phyloP scores from a whole-genome alignment of 441 rosid genomes.

The Manihot esculenta region DNA sequence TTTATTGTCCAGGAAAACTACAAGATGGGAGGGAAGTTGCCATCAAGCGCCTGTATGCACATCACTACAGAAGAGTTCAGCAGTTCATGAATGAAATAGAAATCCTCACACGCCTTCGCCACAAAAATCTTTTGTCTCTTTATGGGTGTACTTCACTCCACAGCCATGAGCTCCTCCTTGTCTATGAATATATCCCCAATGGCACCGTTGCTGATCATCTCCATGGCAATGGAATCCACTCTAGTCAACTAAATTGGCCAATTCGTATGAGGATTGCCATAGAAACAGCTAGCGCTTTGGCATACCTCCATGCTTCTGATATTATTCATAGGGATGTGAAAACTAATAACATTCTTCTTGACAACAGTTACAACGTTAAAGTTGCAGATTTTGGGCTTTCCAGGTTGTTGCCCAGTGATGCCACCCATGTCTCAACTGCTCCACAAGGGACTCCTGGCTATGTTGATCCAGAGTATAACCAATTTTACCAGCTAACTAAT shows the following conservation, averaged over 20 bases:
- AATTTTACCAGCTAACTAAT: conserved; percentile 60
- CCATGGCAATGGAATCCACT: conserved; percentile 39
- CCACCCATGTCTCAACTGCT: conserved; percentile 66
- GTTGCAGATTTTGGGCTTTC: conserved; percentile 80
- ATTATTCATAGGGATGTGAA: conserved; percentile 76
- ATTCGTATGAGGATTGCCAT: conserved; percentile 63
- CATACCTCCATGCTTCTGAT: conserved; percentile 67
- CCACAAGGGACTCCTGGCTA: conserved; percentile 87
- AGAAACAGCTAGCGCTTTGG: conserved; percentile 71
- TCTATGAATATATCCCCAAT: conserved; percentile 63
- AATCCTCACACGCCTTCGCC: conserved; percentile 65
- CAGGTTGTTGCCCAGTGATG: conserved; percentile 51
- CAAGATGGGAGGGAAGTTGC: conserved; percentile 72
- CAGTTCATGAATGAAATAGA: conserved; percentile 76
- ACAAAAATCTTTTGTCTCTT: conserved; percentile 65
- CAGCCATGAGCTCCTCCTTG: conserved; percentile 69
- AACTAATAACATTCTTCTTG: conserved; percentile 68
- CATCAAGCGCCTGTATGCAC: conserved; percentile 65
- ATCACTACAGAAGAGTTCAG: conserved; percentile 46
- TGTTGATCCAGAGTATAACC: conserved; percentile 74
- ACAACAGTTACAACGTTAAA: conserved; percentile 53
- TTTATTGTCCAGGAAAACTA: conserved; percentile 46
- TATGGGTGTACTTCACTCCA: conserved; percentile 72
- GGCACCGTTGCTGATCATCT: conserved; percentile 84
- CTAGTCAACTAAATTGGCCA: conserved; percentile 48